A percentile compares a stretch with the other conserved stretches of the same genome.
Evolutionary conservation across 495 filamentous ascomycete species (phyloP).

Genomic region (Talaromyces ruber): DNA sequence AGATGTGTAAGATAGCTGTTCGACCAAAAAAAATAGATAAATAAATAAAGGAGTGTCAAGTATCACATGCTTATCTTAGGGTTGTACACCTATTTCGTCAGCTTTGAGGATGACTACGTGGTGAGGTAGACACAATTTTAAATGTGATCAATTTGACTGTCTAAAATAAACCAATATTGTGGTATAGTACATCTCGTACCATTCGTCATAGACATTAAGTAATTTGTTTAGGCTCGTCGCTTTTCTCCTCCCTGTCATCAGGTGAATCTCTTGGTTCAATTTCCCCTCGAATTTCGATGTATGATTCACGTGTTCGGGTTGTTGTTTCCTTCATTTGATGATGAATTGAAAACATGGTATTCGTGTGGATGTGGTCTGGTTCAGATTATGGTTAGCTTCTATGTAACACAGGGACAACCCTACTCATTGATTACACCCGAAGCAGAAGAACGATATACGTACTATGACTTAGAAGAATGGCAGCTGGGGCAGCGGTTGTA

Average conservation of each 20-base stretch:
- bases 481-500: constrained; percentile 38
- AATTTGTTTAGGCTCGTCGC: background rate
- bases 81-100: too few relatives aligned
- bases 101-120: background rate
- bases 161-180: background rate
- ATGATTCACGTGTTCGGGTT: background rate
- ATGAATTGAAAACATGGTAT: background rate
- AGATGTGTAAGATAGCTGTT: background rate
- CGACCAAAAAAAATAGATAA: too few relatives aligned
- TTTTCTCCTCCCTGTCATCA: background rate
- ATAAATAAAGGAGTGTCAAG: too few relatives aligned
- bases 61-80: too few relatives aligned
- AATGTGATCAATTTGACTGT: background rate
- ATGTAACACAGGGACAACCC: background rate
- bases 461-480: constrained; percentile 34
- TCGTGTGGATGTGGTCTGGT: background rate
- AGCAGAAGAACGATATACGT: background rate
- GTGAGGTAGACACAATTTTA: background rate
- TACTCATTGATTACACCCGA: background rate
- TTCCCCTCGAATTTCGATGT: background rate
- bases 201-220: background rate
- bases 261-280: background rate
- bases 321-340: background rate
- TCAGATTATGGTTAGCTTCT: background rate
- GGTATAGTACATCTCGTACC: background rate